Conservation (phyloP, 768 basidiomycete genomes). For the Kwoniella heveanensis region DNA sequence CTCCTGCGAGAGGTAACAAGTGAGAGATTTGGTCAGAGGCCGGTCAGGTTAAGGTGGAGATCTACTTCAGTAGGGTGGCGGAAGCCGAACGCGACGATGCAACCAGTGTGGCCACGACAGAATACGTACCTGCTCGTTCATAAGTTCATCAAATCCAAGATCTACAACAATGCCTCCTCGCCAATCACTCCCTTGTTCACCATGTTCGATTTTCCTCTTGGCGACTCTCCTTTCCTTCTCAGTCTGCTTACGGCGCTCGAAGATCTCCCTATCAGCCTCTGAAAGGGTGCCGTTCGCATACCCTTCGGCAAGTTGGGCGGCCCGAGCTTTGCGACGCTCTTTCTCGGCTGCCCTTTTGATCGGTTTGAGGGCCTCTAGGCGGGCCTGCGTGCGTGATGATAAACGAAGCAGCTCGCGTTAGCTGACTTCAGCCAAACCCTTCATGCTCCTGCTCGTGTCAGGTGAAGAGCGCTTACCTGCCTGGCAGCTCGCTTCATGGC, state of each 20-base stretch:
- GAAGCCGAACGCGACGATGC: too few species aligned
- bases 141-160: slow-evolving; percentile 86
- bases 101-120: too few species aligned
- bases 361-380: slow-evolving; percentile 28
- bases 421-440: not conserved
- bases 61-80: too few species aligned
- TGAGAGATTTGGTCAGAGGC: too few species aligned
- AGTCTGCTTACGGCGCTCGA: slow-evolving; percentile 48
- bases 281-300: slow-evolving; percentile 33
- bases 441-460: not conserved
- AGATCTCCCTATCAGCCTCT: slow-evolving; percentile 42
- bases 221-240: slow-evolving; percentile 25
- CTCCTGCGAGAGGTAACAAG: too few species aligned
- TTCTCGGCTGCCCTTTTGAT: slow-evolving; percentile 32
- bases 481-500: slow-evolving; percentile 49
- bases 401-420: too few species aligned
- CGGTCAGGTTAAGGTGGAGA: too few species aligned
- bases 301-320: slow-evolving; percentile 21
- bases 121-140: slow-evolving; percentile 88
- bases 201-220: slow-evolving; percentile 61
- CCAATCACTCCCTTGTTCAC: slow-evolving; percentile 37
- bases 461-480: slow-evolving; percentile 29
- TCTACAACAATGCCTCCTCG: slow-evolving; percentile 63
- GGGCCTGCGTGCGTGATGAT: too few species aligned
- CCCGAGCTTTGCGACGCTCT: slow-evolving; percentile 31